These are phyloP conservation scores for Chenopodium suecicum DNA, from an alignment of 148 eudicot genomes.

Conservation along the genomic window DNA sequence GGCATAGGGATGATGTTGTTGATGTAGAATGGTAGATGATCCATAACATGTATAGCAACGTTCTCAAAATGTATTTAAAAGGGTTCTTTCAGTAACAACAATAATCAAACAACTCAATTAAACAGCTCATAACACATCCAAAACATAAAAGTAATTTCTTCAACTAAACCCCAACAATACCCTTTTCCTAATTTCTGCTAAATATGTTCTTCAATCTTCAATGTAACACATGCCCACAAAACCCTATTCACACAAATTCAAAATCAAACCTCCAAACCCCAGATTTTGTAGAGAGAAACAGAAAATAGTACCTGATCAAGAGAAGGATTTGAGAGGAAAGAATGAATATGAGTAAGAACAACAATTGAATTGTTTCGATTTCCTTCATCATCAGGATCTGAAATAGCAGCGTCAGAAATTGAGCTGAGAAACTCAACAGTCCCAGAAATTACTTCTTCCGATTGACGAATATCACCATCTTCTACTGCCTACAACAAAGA, in stretches of 20 bases:
- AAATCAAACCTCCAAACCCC: not conserved
- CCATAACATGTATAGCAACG: no score
- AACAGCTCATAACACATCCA: not conserved
- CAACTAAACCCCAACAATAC: not conserved
- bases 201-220: not conserved
- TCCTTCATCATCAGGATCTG: constrained; percentile 35
- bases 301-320: constrained; percentile 49
- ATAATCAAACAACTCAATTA: not conserved
- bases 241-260: not conserved
- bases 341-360: constrained; percentile 41
- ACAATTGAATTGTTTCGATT: constrained; percentile 29
- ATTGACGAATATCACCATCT: constrained; percentile 35
- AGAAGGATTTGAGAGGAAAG: constrained; percentile 42
- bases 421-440: constrained; percentile 48
- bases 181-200: not conserved
- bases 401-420: constrained; percentile 35
- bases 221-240: not conserved
- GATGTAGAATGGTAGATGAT: not conserved
- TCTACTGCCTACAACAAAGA: constrained; percentile 38
- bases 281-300: not conserved
- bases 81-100: not conserved
- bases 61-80: not conserved
- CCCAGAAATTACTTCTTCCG: constrained; percentile 37
- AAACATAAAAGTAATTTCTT: not conserved
- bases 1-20: not conserved